A percentile compares a stretch with the other conserved stretches of the same genome.
Evolutionary conservation across 129 eudicot genomes (phyloP).

Genomic region (Ambrosia trifida): DNA sequence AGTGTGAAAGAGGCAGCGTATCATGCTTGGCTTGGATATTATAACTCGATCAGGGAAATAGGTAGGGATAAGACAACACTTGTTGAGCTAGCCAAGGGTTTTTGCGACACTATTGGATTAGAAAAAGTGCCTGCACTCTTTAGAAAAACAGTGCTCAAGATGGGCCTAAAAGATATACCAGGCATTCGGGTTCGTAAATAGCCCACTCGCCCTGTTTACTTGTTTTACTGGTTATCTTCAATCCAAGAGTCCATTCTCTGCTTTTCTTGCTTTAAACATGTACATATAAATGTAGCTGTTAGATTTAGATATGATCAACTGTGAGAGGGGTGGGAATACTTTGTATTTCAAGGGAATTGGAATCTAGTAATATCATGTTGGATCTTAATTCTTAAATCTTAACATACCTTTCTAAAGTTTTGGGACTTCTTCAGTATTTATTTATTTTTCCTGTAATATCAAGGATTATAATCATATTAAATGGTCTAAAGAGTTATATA

Average conservation of each 20-base stretch:
- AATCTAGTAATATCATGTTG: too few species aligned
- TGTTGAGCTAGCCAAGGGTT: constrained; percentile 64
- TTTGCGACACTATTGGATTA: constrained; percentile 73
- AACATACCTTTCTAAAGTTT: too few species aligned
- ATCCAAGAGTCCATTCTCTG: background rate
- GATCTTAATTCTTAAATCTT: too few species aligned
- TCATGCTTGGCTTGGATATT: constrained; percentile 94
- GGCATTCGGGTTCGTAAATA: constrained; percentile 77
- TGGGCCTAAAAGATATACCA: constrained; percentile 82
- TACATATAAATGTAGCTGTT: constrained; percentile 6
- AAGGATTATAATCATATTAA: too few species aligned
- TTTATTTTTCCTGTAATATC: too few species aligned
- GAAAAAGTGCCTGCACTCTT: constrained; percentile 69
- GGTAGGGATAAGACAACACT: constrained; percentile 90
- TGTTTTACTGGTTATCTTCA: background rate
- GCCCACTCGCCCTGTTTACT: background rate
- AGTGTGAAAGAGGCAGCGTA: constrained; percentile 93
- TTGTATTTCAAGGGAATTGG: background rate
- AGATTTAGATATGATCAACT: constrained; percentile 1
- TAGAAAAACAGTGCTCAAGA: constrained; percentile 79
- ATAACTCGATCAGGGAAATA: constrained; percentile 67
- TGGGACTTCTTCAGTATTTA: too few species aligned
- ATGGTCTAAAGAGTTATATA: background rate
- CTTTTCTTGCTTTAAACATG: background rate
- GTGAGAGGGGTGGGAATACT: background rate